Evolutionary conservation across 2,329 filamentous ascomycete genomes (phyloP), one percentile per base, ranked within the genome.

Genomic region (Cladobotryum protrusum): DNA sequence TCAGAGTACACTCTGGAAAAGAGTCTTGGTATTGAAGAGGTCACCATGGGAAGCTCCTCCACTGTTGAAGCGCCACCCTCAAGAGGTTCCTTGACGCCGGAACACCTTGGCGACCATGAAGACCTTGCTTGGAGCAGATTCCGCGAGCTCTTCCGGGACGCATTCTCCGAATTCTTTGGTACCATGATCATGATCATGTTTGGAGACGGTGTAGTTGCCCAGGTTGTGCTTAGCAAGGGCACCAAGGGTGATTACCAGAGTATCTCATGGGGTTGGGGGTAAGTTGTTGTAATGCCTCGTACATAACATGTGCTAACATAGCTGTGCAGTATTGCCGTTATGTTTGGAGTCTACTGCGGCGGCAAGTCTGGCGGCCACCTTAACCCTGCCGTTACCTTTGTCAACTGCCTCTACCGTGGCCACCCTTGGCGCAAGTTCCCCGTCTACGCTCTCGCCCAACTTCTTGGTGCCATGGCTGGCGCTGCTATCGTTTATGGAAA

Each of bases 361-460:
- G 78, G 78, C 46, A 82, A 85, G 57, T 83, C 78, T 3, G 85
- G 84, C 7, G 82, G 78, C 1, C 85, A 87, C 60, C 72, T 89
- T 56, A 85, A 85, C 60, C 82, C 85, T 1, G 85, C 83, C n/a
- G 78, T 89, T 14, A 87, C 85, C 1, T 74, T 89, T 24, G 75
- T 78, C 52, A 85, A 83, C 66, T 87, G 85, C 60, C 66, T 89
- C 43, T 86, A 78, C 63, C 81, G 85, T 48, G 77, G 79, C 48
- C 76, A 86, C 24, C 83, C 85, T 5, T 87, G 84, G 81, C 75
- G 79, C 41, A 81, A 85, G 36, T 81, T 87, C 54, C 85, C 84
- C 1, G 65, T 83, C n/a, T 89, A 89, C 64, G 70, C 79, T 35
- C 49, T 83, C 2, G 79, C 84, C 0, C 85, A 89, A 61, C 58